Evolutionary conservation across 768 basidiomycete species (phyloP), one percentile per base, ranked within the genome.

Genomic region (Pleurotus salmoneostramineus): DNA sequence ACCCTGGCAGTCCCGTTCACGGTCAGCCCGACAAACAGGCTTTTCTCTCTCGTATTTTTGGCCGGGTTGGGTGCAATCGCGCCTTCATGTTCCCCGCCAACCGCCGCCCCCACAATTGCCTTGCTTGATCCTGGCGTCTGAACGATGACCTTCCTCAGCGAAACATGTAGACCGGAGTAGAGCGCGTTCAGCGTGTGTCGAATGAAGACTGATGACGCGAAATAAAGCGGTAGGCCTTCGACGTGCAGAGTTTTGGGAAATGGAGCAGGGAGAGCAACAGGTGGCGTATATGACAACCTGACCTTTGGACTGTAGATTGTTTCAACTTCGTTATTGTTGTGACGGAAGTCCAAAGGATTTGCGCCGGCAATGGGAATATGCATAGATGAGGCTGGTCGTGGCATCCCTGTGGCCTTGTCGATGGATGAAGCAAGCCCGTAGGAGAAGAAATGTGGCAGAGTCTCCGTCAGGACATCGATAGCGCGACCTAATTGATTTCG

Each of bases 171-270:
- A 66, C 90, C 84, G 8, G 85, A 79, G 66, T 90, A 91, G 12
- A 92, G 68, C 10, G 91, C 85, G 65, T 84, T 88, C 67, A 93
- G 79, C 4, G 90, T 88, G 60, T 88, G 89, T 15, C 87, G 79
- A 15, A 91, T 71, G 61, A 91, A 81, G 2, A 80, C 79, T 2
- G 88, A 83, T 0, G 88, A 89, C 0, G 87, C 81, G 59, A 85
- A 76, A 69, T 92, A 93, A 33, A 92, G 63, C 6, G 85, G 82
- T 3, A 89, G 67, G n/a, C 89, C 91, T 78, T 93, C 88, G 12
- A 91, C 73, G 48, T 83, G 81, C 43, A 91, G 73, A 0, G 82
- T 88, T 51, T 79, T 76, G 1, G 89, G 88, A 56, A 92, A 85
- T 0, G 90, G 88, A 4, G 83, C 64, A 2, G 88, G 90, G 33